phyloP scores from a whole-genome alignment of 257 asterid species.

The Misopates orontium region DNA sequence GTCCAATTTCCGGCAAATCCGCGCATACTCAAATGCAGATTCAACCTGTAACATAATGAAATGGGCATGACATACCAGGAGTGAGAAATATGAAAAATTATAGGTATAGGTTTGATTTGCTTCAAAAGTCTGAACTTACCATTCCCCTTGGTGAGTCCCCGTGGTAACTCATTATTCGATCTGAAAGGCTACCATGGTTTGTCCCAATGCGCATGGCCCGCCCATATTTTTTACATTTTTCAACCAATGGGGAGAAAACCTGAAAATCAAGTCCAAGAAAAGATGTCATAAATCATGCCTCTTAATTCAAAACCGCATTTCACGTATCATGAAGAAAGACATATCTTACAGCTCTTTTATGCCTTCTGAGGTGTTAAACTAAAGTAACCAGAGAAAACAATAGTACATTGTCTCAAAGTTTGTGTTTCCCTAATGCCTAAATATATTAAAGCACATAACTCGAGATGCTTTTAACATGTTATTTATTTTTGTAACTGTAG shows the following conservation, averaged over 20 bases:
- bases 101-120: neutral
- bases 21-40: constrained; percentile 96
- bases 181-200: constrained; percentile 99
- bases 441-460: neutral
- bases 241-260: constrained; percentile 98
- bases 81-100: neutral
- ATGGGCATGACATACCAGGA: constrained; percentile 18
- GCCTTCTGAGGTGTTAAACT: neutral
- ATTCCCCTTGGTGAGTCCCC: constrained; percentile 99
- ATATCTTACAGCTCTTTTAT: neutral
- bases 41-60: constrained; percentile 65
- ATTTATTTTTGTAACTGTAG: neutral
- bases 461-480: constrained; percentile 1
- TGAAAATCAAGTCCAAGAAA: constrained; percentile 29
- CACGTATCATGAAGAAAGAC: neutral
- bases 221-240: constrained; percentile 91
- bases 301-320: neutral
- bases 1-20: constrained; percentile 92
- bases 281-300: neutral
- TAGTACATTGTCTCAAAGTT: neutral
- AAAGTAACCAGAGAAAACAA: neutral
- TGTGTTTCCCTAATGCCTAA: neutral
- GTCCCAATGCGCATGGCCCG: constrained; percentile 98
- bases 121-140: constrained; percentile 49
- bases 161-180: constrained; percentile 94